Conservation (phyloP, 371 early-diverging fungal species). For the Mucor circinelloides region DNA sequence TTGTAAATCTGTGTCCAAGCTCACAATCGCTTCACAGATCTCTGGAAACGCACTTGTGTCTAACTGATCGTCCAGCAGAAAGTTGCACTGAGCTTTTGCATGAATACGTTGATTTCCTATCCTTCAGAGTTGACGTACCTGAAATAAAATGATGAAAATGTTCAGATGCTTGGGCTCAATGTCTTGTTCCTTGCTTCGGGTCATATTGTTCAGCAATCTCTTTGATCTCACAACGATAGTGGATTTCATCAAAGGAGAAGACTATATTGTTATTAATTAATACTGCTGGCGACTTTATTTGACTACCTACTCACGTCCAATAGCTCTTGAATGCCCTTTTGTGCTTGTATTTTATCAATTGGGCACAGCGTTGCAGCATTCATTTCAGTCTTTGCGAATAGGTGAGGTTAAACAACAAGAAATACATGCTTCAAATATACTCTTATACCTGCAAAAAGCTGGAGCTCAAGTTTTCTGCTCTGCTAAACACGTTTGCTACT, state of each 20-base stretch:
- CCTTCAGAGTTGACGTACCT: slow-evolving; percentile 15
- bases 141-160: slow-evolving; percentile 38
- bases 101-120: neutral
- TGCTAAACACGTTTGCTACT: slow-evolving; percentile 12
- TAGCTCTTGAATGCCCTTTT: slow-evolving; percentile 14
- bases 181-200: slow-evolving; percentile 15
- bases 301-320: slow-evolving; percentile 2
- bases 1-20: slow-evolving; percentile 17
- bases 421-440: neutral
- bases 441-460: slow-evolving; percentile 21
- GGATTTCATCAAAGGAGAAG: slow-evolving; percentile 5
- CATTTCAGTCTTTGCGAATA: neutral
- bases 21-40: slow-evolving; percentile 32
- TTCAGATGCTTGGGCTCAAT: slow-evolving; percentile 16
- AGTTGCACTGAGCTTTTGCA: neutral
- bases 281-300: neutral
- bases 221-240: slow-evolving; percentile 4
- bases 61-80: neutral
- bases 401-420: neutral
- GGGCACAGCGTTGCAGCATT: neutral
- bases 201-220: neutral
- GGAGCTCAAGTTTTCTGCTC: slow-evolving; percentile 2
- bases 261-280: slow-evolving; percentile 3
- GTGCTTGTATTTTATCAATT: slow-evolving; percentile 21
- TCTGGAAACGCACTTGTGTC: slow-evolving; percentile 24